Conservation (phyloP, 2,329 filamentous ascomycete genomes). For the Chaetothyriales sp. region DNA sequence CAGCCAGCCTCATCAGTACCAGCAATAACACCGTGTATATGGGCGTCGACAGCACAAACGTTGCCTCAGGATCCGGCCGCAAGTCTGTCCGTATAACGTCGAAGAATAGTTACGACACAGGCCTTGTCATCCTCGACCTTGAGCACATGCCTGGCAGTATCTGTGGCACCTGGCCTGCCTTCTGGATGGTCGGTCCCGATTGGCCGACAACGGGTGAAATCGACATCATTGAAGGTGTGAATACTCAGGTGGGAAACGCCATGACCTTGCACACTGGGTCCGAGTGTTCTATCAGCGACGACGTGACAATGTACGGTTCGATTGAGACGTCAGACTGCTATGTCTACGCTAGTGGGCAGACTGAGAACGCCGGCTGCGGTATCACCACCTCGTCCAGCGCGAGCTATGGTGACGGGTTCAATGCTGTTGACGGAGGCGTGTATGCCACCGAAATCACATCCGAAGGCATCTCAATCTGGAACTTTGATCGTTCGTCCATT, state of each 20-base stretch:
- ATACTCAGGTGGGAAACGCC: constrained; percentile 43
- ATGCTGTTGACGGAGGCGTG: constrained; percentile 53
- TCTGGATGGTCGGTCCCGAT: constrained; percentile 50
- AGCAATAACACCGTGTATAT: constrained; percentile 48
- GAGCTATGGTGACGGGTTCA: constrained; percentile 58
- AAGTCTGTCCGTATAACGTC: constrained; percentile 58
- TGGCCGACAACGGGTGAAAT: constrained; percentile 64
- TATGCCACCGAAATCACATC: constrained; percentile 68
- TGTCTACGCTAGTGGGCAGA: constrained; percentile 30
- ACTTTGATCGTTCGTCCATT: constrained; percentile 58
- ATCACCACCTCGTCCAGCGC: constrained; percentile 38
- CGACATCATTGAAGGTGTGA: constrained; percentile 69
- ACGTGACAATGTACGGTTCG: constrained; percentile 30
- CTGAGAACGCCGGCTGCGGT: constrained; percentile 45
- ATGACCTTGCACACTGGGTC: constrained; percentile 55
- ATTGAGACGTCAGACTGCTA: constrained; percentile 46
- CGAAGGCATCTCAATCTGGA: constrained; percentile 61
- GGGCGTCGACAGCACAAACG: constrained; percentile 52
- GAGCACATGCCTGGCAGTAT: constrained; percentile 57
- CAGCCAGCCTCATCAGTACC: constrained; percentile 45
- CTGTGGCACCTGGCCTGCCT: constrained; percentile 60
- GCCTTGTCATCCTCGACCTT: constrained; percentile 59
- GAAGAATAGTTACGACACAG: constrained; percentile 49
- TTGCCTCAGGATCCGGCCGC: constrained; percentile 46
- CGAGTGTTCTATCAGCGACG: constrained; percentile 45